phyloP scores from a whole-genome alignment of 2,329 filamentous ascomycete genomes.

The Remersonia thermophila region DNA sequence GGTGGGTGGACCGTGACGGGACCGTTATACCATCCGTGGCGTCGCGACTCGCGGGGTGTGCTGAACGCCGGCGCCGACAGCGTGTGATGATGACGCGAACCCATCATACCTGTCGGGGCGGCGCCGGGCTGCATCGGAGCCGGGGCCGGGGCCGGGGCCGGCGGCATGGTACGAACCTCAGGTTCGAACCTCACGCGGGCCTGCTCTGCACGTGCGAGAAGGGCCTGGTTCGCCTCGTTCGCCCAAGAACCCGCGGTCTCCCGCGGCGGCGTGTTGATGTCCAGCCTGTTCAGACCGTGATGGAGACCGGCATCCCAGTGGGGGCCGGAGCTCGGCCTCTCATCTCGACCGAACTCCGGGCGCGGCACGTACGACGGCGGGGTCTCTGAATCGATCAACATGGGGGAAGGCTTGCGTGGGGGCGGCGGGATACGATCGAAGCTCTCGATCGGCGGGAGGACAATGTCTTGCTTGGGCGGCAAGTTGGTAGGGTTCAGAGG shows the following conservation, averaged over 20 bases:
- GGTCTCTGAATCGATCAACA: conserved; percentile 55
- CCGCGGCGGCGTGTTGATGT: conserved; percentile 43
- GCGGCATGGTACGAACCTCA: conserved; percentile 27
- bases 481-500: conserved; percentile 32
- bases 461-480: conserved; percentile 43
- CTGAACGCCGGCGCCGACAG: conserved; percentile 46
- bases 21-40: conserved; percentile 61
- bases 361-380: conserved; percentile 23
- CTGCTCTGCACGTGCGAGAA: conserved; percentile 43
- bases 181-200: conserved; percentile 44
- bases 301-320: conserved; percentile 57
- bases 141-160: conserved; percentile 7
- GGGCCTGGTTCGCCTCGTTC: conserved; percentile 41
- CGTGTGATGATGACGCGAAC: conserved; percentile 39
- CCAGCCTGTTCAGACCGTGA: conserved; percentile 52
- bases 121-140: conserved; percentile 3
- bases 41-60: conserved; percentile 48
- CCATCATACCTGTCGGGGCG: conserved; percentile 6
- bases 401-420: conserved; percentile 57
- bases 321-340: conserved; percentile 34
- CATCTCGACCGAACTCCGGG: conserved; percentile 27
- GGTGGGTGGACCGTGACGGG: conserved; percentile 28
- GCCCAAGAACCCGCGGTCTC: conserved; percentile 46
- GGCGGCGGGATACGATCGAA: conserved; percentile 67
- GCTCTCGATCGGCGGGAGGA: conserved; percentile 82